Percentiles rank a stretch among this genome's conserved stretches.
phyloP scores from a whole-genome alignment of 768 basidiomycete species.

The Hebeloma cylindrosporum region DNA sequence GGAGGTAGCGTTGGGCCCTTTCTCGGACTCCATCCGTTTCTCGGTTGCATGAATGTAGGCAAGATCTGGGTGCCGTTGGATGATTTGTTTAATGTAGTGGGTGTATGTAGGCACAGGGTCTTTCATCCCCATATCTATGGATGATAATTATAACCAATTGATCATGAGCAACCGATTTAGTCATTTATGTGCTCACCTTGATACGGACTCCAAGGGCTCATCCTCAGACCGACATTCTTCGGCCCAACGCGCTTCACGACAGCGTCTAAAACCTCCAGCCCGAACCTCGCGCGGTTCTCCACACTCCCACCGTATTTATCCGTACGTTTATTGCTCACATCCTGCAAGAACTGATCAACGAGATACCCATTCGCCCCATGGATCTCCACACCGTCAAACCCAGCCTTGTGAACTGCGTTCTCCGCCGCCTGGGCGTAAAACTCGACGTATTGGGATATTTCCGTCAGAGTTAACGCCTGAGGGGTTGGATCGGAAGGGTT shows the following conservation, averaged over 20 bases:
- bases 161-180: background rate
- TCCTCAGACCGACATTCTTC: constrained; percentile 51
- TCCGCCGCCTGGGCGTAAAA: constrained; percentile 54
- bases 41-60: constrained; percentile 57
- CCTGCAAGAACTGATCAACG: constrained; percentile 63
- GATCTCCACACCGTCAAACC: constrained; percentile 65
- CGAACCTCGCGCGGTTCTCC: constrained; percentile 58
- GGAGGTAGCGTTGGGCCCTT: constrained; percentile 7
- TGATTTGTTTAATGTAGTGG: constrained; percentile 45
- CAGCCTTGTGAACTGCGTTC: constrained; percentile 55
- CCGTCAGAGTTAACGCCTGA: constrained; percentile 42
- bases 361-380: constrained; percentile 50
- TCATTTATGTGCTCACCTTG: constrained; percentile 30
- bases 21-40: constrained; percentile 25
- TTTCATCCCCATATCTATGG: constrained; percentile 48
- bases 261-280: constrained; percentile 53
- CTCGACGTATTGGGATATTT: constrained; percentile 50
- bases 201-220: constrained; percentile 54
- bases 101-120: constrained; percentile 57
- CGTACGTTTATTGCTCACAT: constrained; percentile 53
- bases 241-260: constrained; percentile 52
- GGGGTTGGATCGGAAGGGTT: constrained; percentile 29
- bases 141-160: background rate
- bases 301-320: constrained; percentile 71
- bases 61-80: constrained; percentile 37